These are phyloP conservation scores for Penicillium salamii DNA, from an alignment of 495 filamentous ascomycete species.

Conservation along the genomic window DNA sequence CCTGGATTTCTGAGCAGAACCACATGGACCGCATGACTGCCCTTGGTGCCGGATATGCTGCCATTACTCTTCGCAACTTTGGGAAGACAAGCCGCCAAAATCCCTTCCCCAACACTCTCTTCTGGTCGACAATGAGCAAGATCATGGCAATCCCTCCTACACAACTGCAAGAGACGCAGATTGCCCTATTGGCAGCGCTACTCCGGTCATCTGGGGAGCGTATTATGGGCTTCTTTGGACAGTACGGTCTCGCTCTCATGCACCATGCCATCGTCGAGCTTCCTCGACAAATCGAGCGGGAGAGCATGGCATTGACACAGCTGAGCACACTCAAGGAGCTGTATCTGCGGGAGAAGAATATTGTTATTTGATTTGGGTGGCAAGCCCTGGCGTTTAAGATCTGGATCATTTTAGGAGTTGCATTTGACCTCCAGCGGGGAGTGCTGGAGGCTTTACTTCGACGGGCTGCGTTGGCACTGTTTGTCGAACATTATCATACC, in stretches of 20 bases:
- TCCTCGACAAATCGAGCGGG: constrained; percentile 46
- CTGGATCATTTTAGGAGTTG: not conserved
- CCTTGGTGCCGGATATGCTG: constrained; percentile 76
- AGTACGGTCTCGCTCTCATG: constrained; percentile 61
- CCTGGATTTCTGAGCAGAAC: constrained; percentile 59
- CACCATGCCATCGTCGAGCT: constrained; percentile 65
- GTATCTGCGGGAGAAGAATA: constrained; percentile 56
- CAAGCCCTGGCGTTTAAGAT: not conserved
- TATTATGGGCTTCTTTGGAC: constrained; percentile 76
- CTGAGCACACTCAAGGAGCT: constrained; percentile 58
- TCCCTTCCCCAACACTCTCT: constrained; percentile 74
- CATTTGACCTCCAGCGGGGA: not conserved
- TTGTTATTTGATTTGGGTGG: constrained; percentile 38
- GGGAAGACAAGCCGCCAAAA: constrained; percentile 60
- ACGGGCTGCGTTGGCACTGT: not conserved
- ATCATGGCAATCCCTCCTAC: constrained; percentile 68
- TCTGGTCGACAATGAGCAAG: constrained; percentile 72
- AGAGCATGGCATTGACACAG: constrained; percentile 54
- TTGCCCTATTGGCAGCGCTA: constrained; percentile 73
- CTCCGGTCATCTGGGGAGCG: constrained; percentile 66
- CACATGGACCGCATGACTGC: constrained; percentile 84
- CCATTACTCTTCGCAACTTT: constrained; percentile 80
- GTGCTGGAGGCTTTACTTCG: not conserved
- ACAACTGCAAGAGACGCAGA: constrained; percentile 73
- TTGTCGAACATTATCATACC: not conserved